Base-by-base conservation (phyloP, 345 rosid genomes). In the Geranium brycei region DNA sequence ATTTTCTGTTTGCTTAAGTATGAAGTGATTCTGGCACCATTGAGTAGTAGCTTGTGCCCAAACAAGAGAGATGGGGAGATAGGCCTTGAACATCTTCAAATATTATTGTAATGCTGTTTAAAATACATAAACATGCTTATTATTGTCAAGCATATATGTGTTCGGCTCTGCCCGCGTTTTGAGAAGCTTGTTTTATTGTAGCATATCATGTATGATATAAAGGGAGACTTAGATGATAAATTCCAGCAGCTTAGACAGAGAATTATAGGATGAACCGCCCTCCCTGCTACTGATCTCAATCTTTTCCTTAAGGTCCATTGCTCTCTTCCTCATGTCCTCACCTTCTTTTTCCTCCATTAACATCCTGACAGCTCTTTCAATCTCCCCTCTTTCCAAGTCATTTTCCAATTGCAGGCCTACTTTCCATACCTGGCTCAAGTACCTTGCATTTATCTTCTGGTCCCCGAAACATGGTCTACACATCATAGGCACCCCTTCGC, bases 401-500 rank as follows among this genome's bases (percentile, higher is more conserved):
- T 69, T 62, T 60, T 69, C 73, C 31, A 65, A 7, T 61, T 66
- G 13, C 66, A 71, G n/a, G 5, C 78, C 85, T 2, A 71, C 60
- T 31, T 12, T 63, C 80, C 82, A 76, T 3, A 66, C 74, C 1
- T 68, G 65, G 23, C 73, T 71, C 5, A 73, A 17, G 51, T 71
- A 67, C 51, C 69, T 62, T 5, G 75, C 59, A 56, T 69, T 78
- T 70, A 64, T 76, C 40, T 41, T 32, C 35, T 77, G 85, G 62
- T 78, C 82, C 8, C 73, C 70, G n/a, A 74, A 76, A 57, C 69
- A 70, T 2, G 79, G 73, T 51, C 19, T 68, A 61, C 86, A 73
- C 7, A 82, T 53, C 78, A 77, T n/a, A 0, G 83, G 80, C 11
- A 79, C 69, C 7, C 82, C 83, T 72, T 74, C 81, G 1, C 68